A percentile compares a stretch with the other conserved stretches of the same genome.
phyloP scores from a whole-genome alignment of 2,329 filamentous ascomycete genomes.

The Fusarium tupiense region DNA sequence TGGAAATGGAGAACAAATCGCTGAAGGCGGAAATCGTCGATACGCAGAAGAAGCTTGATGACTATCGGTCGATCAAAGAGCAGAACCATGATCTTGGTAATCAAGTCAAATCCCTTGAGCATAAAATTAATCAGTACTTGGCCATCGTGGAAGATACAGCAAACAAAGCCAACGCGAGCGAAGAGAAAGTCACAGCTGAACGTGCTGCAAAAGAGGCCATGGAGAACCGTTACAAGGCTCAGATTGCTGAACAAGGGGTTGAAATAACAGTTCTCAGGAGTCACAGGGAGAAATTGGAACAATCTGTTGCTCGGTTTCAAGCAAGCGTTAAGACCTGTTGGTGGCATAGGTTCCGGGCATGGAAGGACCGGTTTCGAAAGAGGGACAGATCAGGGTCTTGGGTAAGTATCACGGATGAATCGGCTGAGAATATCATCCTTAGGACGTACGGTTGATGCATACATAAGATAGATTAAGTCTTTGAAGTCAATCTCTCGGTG shows the following conservation, averaged over 20 bases:
- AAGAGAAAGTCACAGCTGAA: not conserved
- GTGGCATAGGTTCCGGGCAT: not conserved
- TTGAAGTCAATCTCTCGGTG: not conserved
- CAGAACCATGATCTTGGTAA: not conserved
- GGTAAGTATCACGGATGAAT: not conserved
- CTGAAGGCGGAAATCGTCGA: not conserved
- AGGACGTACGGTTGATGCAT: not conserved
- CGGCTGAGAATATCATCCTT: not conserved
- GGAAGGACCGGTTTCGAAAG: not conserved
- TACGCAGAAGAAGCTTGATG: not conserved
- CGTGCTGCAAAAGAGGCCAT: not conserved
- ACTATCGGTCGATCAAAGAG: not conserved
- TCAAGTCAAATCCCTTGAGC: not conserved
- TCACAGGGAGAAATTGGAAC: not conserved
- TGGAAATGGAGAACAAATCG: not conserved
- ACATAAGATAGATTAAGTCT: too few species aligned
- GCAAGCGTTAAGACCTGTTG: not conserved
- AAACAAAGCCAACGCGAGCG: not conserved
- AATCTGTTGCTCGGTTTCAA: not conserved
- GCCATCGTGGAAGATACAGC: not conserved
- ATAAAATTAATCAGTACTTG: not conserved
- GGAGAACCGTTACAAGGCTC: not conserved
- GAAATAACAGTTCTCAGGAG: not conserved
- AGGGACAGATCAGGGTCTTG: not conserved
- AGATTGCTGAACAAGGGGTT: not conserved